Evolutionary conservation across 2,329 filamentous ascomycete species (phyloP), one percentile per base, ranked within the genome.

Genomic region (Apiospora aurea): DNA sequence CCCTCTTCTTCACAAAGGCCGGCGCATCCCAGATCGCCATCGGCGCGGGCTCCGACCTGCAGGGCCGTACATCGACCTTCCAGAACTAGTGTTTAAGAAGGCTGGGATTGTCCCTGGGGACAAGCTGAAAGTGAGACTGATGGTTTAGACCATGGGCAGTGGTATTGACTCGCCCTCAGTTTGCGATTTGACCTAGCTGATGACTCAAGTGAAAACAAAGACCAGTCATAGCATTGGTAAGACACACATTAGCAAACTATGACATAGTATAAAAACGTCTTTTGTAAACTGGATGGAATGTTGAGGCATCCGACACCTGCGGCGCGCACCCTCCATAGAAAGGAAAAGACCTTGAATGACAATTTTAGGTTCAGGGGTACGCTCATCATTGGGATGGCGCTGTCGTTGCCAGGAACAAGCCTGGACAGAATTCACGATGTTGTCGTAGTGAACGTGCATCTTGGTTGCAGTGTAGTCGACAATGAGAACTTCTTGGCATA

Each of bases 1-100:
- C 34, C 34, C 34, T 38, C 5, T 38, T 38, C 34, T 38, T 38
- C 34, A 8, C 34, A 38, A 38, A 8, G 34, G 5, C 7, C 34
- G 34, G 34, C 7, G 34, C 34, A 38, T 6, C 34, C 34, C 34
- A 38, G 34, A 5, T 38, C 34, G 4, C 34, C 7, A 38, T 38
- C 34, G 34, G 34, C 34, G 34, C 7, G 34, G 5, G 34, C 6
- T 38, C 7, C 34, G 34, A 38, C 34, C 7, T 38, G 76, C 73
- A 21, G 79, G 82, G 70, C 79, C 82, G 38, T 83, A 84, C 74
- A 75, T 83, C 44, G 81, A 80, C 70, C 74, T 84, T 7, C 82
- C 82, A 1, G 77, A 82, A 74, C 74, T 80, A 4, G 73, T 80
- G 76, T 71, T 24, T 2, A 78, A 77, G 73, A 71, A 75, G 64